Evolutionary conservation across 225 moss, liverwort and hornwort genomes (phyloP), one percentile per base, ranked within the genome.

Genomic region (Lunularia cruciata): DNA sequence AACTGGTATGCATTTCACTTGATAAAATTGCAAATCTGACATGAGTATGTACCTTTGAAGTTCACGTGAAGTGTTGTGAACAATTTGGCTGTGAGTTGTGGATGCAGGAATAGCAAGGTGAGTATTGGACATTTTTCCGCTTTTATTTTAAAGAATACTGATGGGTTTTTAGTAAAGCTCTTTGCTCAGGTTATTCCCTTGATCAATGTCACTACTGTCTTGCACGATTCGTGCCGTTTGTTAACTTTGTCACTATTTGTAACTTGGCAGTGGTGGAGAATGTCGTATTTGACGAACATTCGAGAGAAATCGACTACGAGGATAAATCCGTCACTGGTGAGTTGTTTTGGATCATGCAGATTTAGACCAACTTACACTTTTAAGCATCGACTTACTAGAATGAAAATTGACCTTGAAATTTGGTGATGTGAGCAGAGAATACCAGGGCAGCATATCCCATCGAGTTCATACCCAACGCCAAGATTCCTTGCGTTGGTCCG

Each of bases 401-500:
- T 5, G 12, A 4, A 8, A 5, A 27, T 7, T 30, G 28, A 6
- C 7, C n/a, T n/a, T n/a, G n/a, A 33, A 20, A 26, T 3, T 26
- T 68, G 20, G 18, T 68, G 34, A n/a, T 65, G n/a, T 36, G 28
- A 3, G 20, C 86, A 98, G 98, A 98, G 69, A 98, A 98, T 68
- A 98, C 98, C 13, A 79, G 98, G 83, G 98, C 98, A 28, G 98
- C 98, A 0, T 98, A 98, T 74, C 98, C 98, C 1, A 98, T 98
- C 52, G 98, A 98, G 58, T 98, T 88, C 76, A 98, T 98, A 39
- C 93, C 98, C 1, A 98, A 98, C 71, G 98, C 93, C 33, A 88
- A 84, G 75, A 78, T 98, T 38, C 98, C 98, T 2, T 98, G 98
- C 67, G 78, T 93, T 12, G 98, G 98, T 6, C 98, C 98, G 38